Evolutionary conservation across 1,284 basidiomycete genomes (phyloP).

Genomic region (Ceratobasidium sp.): DNA sequence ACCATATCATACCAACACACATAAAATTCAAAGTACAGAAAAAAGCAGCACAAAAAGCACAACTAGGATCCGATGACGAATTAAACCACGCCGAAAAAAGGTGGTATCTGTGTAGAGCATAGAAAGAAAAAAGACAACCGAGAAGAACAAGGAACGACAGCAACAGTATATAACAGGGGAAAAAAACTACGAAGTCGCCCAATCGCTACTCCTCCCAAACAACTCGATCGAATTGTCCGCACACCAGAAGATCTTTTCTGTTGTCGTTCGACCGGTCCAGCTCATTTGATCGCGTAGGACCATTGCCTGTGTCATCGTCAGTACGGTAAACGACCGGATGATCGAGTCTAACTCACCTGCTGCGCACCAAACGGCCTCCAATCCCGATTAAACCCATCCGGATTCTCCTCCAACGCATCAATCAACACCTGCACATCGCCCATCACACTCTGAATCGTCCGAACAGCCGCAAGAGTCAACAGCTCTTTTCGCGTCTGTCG

Average conservation of each 20-base stretch:
- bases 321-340: constrained; percentile 37
- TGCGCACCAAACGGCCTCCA: constrained; percentile 85
- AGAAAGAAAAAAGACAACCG: not conserved
- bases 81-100: not conserved
- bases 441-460: constrained; percentile 81
- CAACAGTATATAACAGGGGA: not conserved
- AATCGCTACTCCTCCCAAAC: constrained; percentile 79
- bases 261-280: constrained; percentile 87
- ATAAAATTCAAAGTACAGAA: not conserved
- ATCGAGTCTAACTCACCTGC: not conserved
- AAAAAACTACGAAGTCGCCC: constrained; percentile 52
- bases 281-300: constrained; percentile 90
- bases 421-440: constrained; percentile 83
- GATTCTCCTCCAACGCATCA: constrained; percentile 87
- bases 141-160: not conserved
- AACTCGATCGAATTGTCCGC: constrained; percentile 85
- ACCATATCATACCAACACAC: not conserved
- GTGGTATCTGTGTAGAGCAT: not conserved
- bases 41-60: not conserved
- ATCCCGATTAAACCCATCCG: constrained; percentile 88
- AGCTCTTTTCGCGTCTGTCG: constrained; percentile 73
- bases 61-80: not conserved
- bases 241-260: constrained; percentile 88
- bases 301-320: constrained; percentile 70
- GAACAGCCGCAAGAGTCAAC: constrained; percentile 69